Evolutionary conservation across 805 yeast species (phyloP).

Genomic region (Saturnispora quitensis): DNA sequence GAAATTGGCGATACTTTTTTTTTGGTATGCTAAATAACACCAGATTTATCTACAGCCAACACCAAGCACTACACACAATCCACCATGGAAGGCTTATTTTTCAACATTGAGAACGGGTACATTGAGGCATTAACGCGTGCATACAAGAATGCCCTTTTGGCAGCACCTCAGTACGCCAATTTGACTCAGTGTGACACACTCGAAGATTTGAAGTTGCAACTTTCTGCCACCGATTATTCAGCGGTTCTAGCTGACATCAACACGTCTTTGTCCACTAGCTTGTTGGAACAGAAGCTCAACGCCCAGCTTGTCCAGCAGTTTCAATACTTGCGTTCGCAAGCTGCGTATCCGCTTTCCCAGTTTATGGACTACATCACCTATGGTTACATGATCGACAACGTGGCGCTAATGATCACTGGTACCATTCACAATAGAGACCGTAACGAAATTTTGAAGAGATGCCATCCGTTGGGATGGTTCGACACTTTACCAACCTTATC

Average conservation of each 20-base stretch:
- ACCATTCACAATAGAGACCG: conserved; percentile 92
- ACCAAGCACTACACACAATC: neutral
- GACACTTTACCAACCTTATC: conserved; percentile 93
- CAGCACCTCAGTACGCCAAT: conserved; percentile 76
- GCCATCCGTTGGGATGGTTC: conserved; percentile 98
- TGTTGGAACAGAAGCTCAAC: conserved; percentile 74
- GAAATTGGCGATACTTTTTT: neutral
- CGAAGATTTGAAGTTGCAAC: conserved; percentile 89
- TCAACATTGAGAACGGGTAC: conserved; percentile 83
- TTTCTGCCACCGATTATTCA: conserved; percentile 94
- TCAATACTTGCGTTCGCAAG: conserved; percentile 74
- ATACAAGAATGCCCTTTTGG: conserved; percentile 73
- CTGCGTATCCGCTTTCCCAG: conserved; percentile 68
- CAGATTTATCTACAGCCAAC: neutral
- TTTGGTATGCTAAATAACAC: neutral
- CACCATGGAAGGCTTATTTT: conserved; percentile 84
- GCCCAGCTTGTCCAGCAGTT: conserved; percentile 74
- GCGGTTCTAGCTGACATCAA: conserved; percentile 77
- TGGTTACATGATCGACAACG: conserved; percentile 98
- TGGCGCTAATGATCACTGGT: conserved; percentile 91
- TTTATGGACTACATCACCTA: conserved; percentile 90
- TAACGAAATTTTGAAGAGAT: conserved; percentile 75
- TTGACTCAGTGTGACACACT: conserved; percentile 92
- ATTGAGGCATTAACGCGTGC: conserved; percentile 95
- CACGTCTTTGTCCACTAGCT: conserved; percentile 73